Evolutionary conservation across 805 yeast species (phyloP).

Genomic region (Metschnikowia continentalis): DNA sequence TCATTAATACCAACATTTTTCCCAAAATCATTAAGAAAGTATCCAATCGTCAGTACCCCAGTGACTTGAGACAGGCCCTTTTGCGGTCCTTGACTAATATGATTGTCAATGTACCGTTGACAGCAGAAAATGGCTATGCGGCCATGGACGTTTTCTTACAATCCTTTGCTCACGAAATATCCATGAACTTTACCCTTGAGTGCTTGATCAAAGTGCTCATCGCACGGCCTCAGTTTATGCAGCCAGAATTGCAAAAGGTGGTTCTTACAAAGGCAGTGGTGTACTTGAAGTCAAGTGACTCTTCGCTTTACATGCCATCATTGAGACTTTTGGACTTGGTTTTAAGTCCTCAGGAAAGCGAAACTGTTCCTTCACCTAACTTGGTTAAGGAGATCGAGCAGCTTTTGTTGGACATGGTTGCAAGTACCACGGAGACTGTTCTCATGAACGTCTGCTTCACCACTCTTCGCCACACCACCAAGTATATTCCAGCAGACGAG

Average conservation of each 20-base stretch:
- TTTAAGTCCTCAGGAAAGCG: slow-evolving; percentile 2
- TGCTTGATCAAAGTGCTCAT: slow-evolving; percentile 19
- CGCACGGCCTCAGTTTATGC: slow-evolving; percentile 12
- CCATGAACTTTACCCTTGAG: slow-evolving; percentile 25
- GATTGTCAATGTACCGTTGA: slow-evolving; percentile 10
- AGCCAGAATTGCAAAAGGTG: slow-evolving; percentile 13
- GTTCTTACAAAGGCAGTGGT: slow-evolving; percentile 19
- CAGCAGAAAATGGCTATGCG: slow-evolving; percentile 7
- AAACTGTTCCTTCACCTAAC: not conserved
- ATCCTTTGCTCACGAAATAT: slow-evolving; percentile 24
- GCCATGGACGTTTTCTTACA: slow-evolving; percentile 18
- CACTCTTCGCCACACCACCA: slow-evolving; percentile 11
- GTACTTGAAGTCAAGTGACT: slow-evolving; percentile 27
- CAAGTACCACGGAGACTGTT: slow-evolving; percentile 7
- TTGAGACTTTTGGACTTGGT: slow-evolving; percentile 18
- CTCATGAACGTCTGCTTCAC: slow-evolving; percentile 10
- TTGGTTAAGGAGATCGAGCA: slow-evolving; percentile 1
- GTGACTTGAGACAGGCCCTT: slow-evolving; percentile 27
- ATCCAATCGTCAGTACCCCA: slow-evolving; percentile 22
- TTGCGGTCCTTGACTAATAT: slow-evolving; percentile 24
- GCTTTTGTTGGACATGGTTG: slow-evolving; percentile 10
- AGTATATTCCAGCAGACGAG: slow-evolving; percentile 8
- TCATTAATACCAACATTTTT: slow-evolving; percentile 16
- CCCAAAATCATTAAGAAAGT: slow-evolving; percentile 14
- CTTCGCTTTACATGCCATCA: slow-evolving; percentile 21